Evolutionary conservation across 495 filamentous ascomycete species (phyloP), one percentile per base, ranked within the genome.

Genomic region (Penicillium silybi): DNA sequence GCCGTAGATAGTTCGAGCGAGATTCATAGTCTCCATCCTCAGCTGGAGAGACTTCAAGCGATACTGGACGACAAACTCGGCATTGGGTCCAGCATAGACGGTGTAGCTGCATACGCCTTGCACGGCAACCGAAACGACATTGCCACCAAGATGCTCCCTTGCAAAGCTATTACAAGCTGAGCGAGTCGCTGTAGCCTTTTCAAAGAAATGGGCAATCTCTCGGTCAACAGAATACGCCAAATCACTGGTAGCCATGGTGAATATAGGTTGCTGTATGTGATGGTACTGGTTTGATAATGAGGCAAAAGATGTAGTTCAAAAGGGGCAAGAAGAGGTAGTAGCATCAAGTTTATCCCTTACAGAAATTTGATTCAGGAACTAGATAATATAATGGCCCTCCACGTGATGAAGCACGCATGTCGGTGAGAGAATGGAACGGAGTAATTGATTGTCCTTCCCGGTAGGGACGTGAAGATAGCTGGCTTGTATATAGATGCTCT

Each of bases 71-170:
- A 74, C 67, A 37, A 59, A 72, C 56, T 71, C 71, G 41, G 47
- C 47, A 20, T 66, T 62, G n/a, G 47, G 58, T 29, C 74, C 70
- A 9, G 68, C 68, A 38, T 73, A 75, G 40, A 75, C 66, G 2
- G 71, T 66, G 50, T 77, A 75, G 52, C 68, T 71, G 61, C 71
- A 73, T 11, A 52, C 54, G 11, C 72, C 72, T 52, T 77, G 72
- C 16, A 75, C 55, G 18, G 44, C 44, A 6, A 75, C 63, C 10
- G 70, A 64, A 49, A 62, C 54, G 22, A 71, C 55, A 22, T 61
- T 48, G 10, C 63, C 69, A 10, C 69, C 65, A 41, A 57, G 44
- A 45, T 68, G 63, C 23, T 71, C 57, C 18, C 41, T 63, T 32
- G 68, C 69, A 53, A 15, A 53, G 4, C 32, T 45, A 41, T 73